Base-by-base conservation (phyloP, 495 filamentous ascomycete species). In the Neurospora sp. region DNA sequence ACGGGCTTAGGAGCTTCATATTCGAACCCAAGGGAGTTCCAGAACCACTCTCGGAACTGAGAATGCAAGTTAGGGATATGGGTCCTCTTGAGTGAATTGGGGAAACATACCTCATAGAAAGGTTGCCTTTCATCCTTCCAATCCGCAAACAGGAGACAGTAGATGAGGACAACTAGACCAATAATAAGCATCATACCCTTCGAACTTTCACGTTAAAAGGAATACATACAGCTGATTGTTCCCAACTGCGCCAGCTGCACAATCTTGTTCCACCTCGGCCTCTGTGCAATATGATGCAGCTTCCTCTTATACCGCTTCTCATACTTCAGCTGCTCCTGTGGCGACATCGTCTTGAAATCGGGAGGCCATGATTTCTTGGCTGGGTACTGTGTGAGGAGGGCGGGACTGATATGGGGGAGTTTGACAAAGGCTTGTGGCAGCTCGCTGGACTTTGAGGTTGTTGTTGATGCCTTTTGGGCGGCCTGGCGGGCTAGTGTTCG, bases 321-420 rank as follows among this genome's bases (percentile, higher is more conserved):
- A 73, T 94, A 88, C 6, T 90, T 88, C 82, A 98, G 96, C 79
- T 98, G 92, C 76, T 98, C 90, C 79, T 92, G 94, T 18, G 84
- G 81, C 5, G 90, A 89, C 69, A 99, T 88, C 78, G 92, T 91
- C 69, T 83, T 83, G 85, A 98, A 94, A 81, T 98, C 93, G 3
- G 96, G 96, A 27, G 96, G 96, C 96, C 96, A 99, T 80, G 88
- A 82, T 73, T 90, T 91, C 80, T 94, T 93, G n/a, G 93, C 53
- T 9, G 53, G 53, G 27, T 66, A 66, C 14, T 66, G 91, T 79
- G 88, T 90, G 87, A 91, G 94, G 1, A 84, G 88, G 75, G 87
- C 90, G 16, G 68, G 74, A 38, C 75, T 78, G 16, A 74, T 73
- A 12, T 66, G 53, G 27, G 53, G 53, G 6, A 66, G 53, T 35